Evolutionary conservation across 805 yeast species (phyloP).

Genomic region (Starmerella apis): DNA sequence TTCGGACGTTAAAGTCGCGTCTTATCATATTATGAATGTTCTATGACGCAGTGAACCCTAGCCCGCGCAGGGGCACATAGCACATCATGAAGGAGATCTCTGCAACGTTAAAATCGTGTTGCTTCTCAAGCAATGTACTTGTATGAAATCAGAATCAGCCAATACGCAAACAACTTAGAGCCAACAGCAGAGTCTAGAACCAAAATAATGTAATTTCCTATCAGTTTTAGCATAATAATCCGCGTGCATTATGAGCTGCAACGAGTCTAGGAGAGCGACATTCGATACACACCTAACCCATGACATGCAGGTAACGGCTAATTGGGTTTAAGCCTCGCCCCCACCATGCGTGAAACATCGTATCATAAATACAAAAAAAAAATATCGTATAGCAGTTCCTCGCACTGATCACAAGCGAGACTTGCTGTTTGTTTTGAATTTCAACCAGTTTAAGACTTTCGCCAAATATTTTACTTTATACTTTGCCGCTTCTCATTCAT

Average conservation of each 20-base stretch:
- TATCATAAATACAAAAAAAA: not conserved
- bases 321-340: slow-evolving; percentile 6
- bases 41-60: slow-evolving; percentile 1
- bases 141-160: too few species aligned
- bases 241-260: too few species aligned
- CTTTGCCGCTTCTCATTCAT: not conserved
- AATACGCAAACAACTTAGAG: too few species aligned
- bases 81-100: slow-evolving; percentile 1
- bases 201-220: too few species aligned
- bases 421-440: not conserved
- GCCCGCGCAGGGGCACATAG: slow-evolving; percentile 5
- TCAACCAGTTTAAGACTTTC: not conserved
- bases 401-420: not conserved
- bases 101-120: not conserved
- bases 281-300: not conserved
- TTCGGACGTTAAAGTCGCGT: not conserved
- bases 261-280: not conserved
- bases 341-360: not conserved
- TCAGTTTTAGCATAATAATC: too few species aligned
- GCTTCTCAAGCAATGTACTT: too few species aligned
- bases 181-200: too few species aligned
- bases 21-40: not conserved
- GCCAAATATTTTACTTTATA: not conserved
- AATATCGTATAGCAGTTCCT: not conserved
- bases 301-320: not conserved